These are phyloP conservation scores for Paramecium sexaurelia DNA, from an alignment of 73 alveolate species.

Conservation along the genomic window DNA sequence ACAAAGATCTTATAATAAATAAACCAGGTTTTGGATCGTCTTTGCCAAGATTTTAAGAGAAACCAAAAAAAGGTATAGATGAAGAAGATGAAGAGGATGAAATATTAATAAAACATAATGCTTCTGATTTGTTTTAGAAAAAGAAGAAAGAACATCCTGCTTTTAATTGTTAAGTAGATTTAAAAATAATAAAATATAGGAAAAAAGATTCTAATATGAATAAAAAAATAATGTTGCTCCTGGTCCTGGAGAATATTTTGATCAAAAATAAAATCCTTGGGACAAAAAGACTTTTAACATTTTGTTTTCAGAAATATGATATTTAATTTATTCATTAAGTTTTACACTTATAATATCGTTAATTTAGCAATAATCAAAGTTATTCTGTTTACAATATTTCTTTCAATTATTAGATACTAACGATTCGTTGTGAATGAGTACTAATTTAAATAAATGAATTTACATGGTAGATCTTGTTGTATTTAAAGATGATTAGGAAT, in stretches of 20 bases:
- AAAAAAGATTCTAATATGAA: slow-evolving; percentile 59
- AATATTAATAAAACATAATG: not conserved
- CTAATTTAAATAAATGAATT: not conserved
- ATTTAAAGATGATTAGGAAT: slow-evolving; percentile 1
- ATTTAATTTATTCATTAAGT: not conserved
- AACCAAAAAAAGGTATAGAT: not conserved
- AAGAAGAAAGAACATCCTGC: slow-evolving; percentile 1
- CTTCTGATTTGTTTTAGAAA: slow-evolving; percentile 5
- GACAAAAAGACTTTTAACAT: slow-evolving; percentile 67
- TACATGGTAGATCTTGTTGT: slow-evolving; percentile 41
- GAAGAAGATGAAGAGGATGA: slow-evolving; percentile 46
- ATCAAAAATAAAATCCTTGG: slow-evolving; percentile 57
- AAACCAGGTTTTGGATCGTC: slow-evolving; percentile 62
- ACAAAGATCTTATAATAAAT: slow-evolving; percentile 4
- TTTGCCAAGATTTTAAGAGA: slow-evolving; percentile 55
- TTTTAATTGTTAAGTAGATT: not conserved
- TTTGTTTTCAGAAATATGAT: slow-evolving; percentile 61
- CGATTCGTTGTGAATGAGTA: slow-evolving; percentile 40
- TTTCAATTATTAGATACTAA: slow-evolving; percentile 14
- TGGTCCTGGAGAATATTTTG: slow-evolving; percentile 67
- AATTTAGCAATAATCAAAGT: not conserved
- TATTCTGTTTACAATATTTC: slow-evolving; percentile 1
- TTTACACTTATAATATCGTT: not conserved
- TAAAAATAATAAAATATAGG: slow-evolving; percentile 18
- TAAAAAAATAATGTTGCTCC: slow-evolving; percentile 17